phyloP scores from a whole-genome alignment of 257 asterid genomes.

The Przewalskia tangutica region DNA sequence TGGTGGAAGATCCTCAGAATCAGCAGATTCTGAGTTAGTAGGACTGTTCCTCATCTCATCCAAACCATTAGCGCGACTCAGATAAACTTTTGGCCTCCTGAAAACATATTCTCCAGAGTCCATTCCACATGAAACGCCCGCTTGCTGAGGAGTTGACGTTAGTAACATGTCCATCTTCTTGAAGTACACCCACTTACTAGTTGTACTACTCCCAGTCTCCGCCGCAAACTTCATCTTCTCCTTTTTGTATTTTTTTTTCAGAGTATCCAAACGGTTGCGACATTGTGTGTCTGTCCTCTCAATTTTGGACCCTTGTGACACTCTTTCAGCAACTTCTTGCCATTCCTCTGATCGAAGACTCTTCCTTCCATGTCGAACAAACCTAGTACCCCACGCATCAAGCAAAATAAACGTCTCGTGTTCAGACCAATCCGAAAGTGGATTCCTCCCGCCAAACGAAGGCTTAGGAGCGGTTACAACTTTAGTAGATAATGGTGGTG shows the following conservation, averaged over 20 bases:
- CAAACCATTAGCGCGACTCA: conserved; percentile 51
- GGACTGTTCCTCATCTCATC: conserved; percentile 88
- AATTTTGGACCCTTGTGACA: conserved; percentile 55
- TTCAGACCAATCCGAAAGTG: conserved; percentile 89
- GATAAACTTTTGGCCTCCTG: conserved; percentile 43
- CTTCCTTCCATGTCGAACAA: conserved; percentile 76
- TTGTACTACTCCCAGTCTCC: conserved; percentile 11
- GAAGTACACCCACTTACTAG: conserved; percentile 68
- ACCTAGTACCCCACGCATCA: conserved; percentile 81
- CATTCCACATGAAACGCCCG: conserved; percentile 61
- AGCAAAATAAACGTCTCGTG: conserved; percentile 60
- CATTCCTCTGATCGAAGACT: conserved; percentile 91
- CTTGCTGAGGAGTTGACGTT: conserved; percentile 38
- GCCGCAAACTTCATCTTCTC: conserved; percentile 51
- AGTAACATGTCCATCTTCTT: conserved; percentile 64
- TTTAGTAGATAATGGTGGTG: conserved; percentile 35
- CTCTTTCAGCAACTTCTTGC: conserved; percentile 88
- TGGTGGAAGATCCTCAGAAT: conserved; percentile 45
- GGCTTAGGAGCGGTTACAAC: conserved; percentile 32
- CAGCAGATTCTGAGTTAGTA: conserved; percentile 41
- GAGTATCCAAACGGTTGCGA: conserved; percentile 75
- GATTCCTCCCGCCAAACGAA: conserved; percentile 62
- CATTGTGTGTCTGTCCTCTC: conserved; percentile 91
- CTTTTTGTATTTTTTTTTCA: conserved; percentile 92
- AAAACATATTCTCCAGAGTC: conserved; percentile 73